phyloP scores from a whole-genome alignment of 2,329 filamentous ascomycete genomes.

The Cytospora piceicola region DNA sequence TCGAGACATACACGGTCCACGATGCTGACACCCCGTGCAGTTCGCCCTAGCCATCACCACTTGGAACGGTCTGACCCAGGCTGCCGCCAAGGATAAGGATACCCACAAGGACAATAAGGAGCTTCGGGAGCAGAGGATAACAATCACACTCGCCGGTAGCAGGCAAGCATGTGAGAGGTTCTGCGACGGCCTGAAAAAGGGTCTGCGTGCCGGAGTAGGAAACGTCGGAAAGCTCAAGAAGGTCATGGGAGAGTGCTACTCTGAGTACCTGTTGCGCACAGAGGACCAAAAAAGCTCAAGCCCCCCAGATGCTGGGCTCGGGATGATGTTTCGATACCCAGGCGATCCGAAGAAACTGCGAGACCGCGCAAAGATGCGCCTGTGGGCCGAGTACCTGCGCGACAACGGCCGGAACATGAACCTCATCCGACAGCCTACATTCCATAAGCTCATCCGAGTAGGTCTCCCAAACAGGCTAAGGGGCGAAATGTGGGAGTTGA shows the following conservation, averaged over 20 bases:
- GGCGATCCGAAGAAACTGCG: slow-evolving; percentile 92
- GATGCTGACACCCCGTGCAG: slow-evolving; percentile 42
- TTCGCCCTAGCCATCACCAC: slow-evolving; percentile 95
- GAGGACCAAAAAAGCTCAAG: slow-evolving; percentile 65
- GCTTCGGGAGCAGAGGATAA: slow-evolving; percentile 77
- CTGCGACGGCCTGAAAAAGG: slow-evolving; percentile 93
- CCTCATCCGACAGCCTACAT: slow-evolving; percentile 91
- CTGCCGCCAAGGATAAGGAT: slow-evolving; percentile 57
- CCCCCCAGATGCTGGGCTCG: slow-evolving; percentile 89
- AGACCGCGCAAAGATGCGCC: slow-evolving; percentile 93
- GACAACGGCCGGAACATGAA: slow-evolving; percentile 95
- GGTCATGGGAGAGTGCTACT: slow-evolving; percentile 86
- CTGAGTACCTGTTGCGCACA: slow-evolving; percentile 74
- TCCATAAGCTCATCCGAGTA: slow-evolving; percentile 95
- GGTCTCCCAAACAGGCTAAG: slow-evolving; percentile 90
- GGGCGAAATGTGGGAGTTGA: slow-evolving; percentile 95
- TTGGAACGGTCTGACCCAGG: slow-evolving; percentile 76
- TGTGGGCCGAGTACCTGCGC: slow-evolving; percentile 95
- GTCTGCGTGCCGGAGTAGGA: slow-evolving; percentile 82
- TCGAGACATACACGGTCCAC: slow-evolving; percentile 5
- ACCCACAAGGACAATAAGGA: slow-evolving; percentile 46
- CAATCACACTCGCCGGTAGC: slow-evolving; percentile 86
- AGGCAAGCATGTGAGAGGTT: slow-evolving; percentile 91
- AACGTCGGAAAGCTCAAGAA: slow-evolving; percentile 83
- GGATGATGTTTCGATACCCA: slow-evolving; percentile 90